Percentiles rank a stretch among this genome's conserved stretches.
Conservation (phyloP, 441 rosid species). For the Rhodomyrtus psidioides region DNA sequence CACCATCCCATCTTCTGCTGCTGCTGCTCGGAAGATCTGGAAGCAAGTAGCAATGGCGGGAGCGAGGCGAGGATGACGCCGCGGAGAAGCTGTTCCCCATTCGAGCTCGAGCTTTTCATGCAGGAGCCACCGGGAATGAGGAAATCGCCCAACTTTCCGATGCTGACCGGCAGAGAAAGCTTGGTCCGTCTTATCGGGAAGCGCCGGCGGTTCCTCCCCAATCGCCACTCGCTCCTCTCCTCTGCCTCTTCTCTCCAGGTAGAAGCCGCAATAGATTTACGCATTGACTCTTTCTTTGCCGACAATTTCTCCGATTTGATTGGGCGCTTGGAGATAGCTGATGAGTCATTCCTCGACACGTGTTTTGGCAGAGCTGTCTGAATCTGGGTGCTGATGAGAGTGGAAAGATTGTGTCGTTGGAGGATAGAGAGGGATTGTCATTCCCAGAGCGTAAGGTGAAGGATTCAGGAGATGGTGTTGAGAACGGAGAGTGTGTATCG, state of each 20-base stretch:
- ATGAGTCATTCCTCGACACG: neutral
- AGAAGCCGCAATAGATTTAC: neutral
- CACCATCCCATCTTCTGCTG: neutral
- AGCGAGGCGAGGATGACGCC: neutral
- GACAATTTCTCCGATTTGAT: neutral
- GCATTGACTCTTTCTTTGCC: neutral
- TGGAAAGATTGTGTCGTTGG: conserved; percentile 3
- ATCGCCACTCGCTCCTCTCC: conserved; percentile 40
- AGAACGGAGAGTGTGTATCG: neutral
- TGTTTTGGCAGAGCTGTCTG: conserved; percentile 25
- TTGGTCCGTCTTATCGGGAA: conserved; percentile 60
- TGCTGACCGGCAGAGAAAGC: conserved; percentile 69
- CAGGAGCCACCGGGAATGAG: neutral
- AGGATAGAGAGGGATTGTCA: neutral
- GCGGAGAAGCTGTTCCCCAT: neutral
- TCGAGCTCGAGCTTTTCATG: neutral
- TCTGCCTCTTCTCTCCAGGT: neutral
- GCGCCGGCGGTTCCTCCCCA: conserved; percentile 64
- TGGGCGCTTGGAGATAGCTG: neutral
- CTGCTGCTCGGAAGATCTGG: neutral
- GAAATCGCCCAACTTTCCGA: neutral
- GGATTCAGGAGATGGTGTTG: conserved; percentile 3
- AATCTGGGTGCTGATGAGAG: conserved; percentile 23
- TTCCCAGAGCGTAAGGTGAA: neutral
- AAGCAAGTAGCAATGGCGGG: neutral